Base-by-base conservation (phyloP, 768 basidiomycete species). In the Vararia minispora region DNA sequence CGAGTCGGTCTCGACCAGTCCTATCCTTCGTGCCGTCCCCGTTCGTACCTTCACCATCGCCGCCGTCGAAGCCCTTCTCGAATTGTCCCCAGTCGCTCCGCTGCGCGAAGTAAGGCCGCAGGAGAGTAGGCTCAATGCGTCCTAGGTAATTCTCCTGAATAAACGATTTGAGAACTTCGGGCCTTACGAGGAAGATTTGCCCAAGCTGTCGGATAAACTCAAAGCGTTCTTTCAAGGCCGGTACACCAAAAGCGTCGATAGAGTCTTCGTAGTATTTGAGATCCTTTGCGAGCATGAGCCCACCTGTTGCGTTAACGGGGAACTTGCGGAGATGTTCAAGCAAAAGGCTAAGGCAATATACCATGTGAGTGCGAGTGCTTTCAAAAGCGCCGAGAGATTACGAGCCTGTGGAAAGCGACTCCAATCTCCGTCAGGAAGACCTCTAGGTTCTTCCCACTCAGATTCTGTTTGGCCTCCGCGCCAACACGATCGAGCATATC, bases 161-260 rank as follows among this genome's bases (percentile, higher is more conserved):
- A 63, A 95, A 98, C 4, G 91, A 87, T 49, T 84, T 87, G 47
- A 99, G 72, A 41, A 92, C 87, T 46, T 97, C 91, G 6, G 94
- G 92, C 38, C 82, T 87, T 34, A 99, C 86, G 46, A 98, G 82
- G 71, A 97, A 99, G 46, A 92, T 72, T 53, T 98, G 94, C 48
- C 94, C 95, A 4, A 99, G 76, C 58, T 98, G 92, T 28, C 92
- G 82, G 45, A 98, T 80, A 64, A 98, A 97, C 56, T 98, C 95
- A 63, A 94, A 99, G 17, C 94, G 89, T 56, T 98, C 92, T 47
- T 81, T 75, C 6, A 99, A 68, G 6, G 84, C 69, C 9, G 87
- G 76, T 29, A 95, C 78, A 22, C 71, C 69, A 62, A 94, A 97
- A n/a, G 72, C 76, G 44, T 69, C 64, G 47, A 95, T 75, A 2